Base-by-base conservation (phyloP, 306 rosid genomes). In the Trifolium repens region DNA sequence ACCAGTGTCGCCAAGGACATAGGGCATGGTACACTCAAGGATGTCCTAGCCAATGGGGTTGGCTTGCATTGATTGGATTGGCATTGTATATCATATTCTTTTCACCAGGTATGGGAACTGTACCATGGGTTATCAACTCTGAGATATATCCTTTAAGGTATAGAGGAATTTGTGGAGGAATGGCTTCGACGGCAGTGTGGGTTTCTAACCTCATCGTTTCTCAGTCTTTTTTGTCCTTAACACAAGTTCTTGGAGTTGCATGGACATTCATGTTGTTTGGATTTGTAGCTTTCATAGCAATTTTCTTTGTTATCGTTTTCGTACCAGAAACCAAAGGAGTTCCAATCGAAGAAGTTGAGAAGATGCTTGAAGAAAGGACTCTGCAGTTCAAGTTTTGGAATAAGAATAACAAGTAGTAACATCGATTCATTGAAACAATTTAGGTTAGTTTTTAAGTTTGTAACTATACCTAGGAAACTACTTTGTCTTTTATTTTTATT, bases 321-420 rank as follows among this genome's bases (percentile, higher is more conserved):
- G 90, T 88, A 0, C 88, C 88, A 0, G 88, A 86, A 71, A 88
- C 89, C 0, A 88, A 88, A 50, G 90, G 92, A 2, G 79, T 88
- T 50, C 88, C 86, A 2, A 80, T 86, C 19, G 92, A 90, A 64
- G 87, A 85, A 64, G 74, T 87, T 35, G 90, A 84, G 78, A 77
- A 30, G 77, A 76, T 77, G 86, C 79, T 89, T 35, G 80, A 84
- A 8, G 30, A 22, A 1, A 84, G 81, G 72, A 35, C 70, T 49
- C 2, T 89, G 43, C 84, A 79, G 14, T 80, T 76, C 26, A 85
- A 43, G 87, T 89, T 89, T 11, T 87, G 91, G 91, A 26, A 74
- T 58, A 78, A 71, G 24, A 22, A 22, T 22, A 0, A 22, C 1
- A 22, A 22, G 24, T 22, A 22, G 24, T 22, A 22, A 22, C 24